A percentile compares a stretch with the other conserved stretches of the same genome.
phyloP scores from a whole-genome alignment of 2,329 filamentous ascomycete species.

The Clonostachys chloroleuca region DNA sequence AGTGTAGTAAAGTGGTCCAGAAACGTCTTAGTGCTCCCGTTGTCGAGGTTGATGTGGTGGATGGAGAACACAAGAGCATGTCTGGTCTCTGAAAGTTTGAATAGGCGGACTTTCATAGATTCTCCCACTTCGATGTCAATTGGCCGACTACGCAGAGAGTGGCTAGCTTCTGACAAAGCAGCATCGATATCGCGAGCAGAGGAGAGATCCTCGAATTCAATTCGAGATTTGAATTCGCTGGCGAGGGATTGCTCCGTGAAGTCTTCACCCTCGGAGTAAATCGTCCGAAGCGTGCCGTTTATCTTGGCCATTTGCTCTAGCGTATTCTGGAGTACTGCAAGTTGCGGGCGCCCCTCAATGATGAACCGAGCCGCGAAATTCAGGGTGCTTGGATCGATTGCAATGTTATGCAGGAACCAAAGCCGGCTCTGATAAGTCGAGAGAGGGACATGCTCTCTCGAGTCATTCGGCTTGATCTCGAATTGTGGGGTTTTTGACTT shows the following conservation, averaged over 20 bases:
- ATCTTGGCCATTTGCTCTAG: neutral
- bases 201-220: neutral
- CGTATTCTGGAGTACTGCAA: neutral
- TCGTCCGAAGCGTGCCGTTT: neutral
- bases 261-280: neutral
- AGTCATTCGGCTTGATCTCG: neutral
- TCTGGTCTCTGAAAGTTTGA: neutral
- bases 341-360: neutral
- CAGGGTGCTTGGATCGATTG: slow-evolving; percentile 14
- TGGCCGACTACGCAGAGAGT: neutral
- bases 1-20: neutral
- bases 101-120: neutral
- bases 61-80: neutral
- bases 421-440: slow-evolving; percentile 16
- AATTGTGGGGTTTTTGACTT: neutral
- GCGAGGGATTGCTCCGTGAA: neutral
- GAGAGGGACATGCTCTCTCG: slow-evolving; percentile 6
- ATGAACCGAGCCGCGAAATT: slow-evolving; percentile 3
- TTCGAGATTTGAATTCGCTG: neutral
- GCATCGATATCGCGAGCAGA: neutral
- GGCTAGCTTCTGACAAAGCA: slow-evolving; percentile 8
- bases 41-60: neutral
- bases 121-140: neutral
- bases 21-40: neutral
- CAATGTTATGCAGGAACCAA: slow-evolving; percentile 16